Evolutionary conservation across 129 eudicot genomes (phyloP), one percentile per base, ranked within the genome.

Genomic region (Lactuca sativa): DNA sequence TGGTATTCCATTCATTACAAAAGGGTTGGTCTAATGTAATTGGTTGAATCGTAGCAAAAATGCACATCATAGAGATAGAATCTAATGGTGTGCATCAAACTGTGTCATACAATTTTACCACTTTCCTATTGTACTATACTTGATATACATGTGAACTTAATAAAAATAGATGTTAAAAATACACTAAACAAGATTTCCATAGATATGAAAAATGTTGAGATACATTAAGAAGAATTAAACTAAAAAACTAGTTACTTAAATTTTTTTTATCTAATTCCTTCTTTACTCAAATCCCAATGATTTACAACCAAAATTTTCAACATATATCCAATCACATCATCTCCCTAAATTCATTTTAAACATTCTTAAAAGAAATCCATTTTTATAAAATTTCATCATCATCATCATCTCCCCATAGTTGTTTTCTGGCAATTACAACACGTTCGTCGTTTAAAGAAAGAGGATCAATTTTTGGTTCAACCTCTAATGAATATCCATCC

Each of bases 401-500:
- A 31, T 67, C 60, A 69, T 71, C 81, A 40, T 77, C 81, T 41
- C 81, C 80, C 97, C 97, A 88, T 62, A 84, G 44, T 71, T 80
- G 83, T 66, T 92, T 92, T 63, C 83, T 80, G n/a, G 85, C 89
- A 63, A 92, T 82, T 51, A 92, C 48, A 64, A 92, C 89, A 40
- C 95, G 72, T 79, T 92, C 98, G 62, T 88, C 95, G 14, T 41
- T 72, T 13, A 62, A 32, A 18, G 98, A 88, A 63, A 86, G 87
- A 56, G 80, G 71, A 73, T 92, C 98, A 0, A 80, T 63, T 51
- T 83, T 86, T 3, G 96, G 96, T 74, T 92, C 89, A 9, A 92
- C 95, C 71, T 92, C 98, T 14, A 87, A 79, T 25, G 81, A 74
- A 85, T 91, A 92, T 17, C 88, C 87, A 49, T 92, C 87, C 96